Evolutionary conservation across 495 filamentous ascomycete genomes (phyloP).

Genomic region (Lasiosphaeris hirsuta): DNA sequence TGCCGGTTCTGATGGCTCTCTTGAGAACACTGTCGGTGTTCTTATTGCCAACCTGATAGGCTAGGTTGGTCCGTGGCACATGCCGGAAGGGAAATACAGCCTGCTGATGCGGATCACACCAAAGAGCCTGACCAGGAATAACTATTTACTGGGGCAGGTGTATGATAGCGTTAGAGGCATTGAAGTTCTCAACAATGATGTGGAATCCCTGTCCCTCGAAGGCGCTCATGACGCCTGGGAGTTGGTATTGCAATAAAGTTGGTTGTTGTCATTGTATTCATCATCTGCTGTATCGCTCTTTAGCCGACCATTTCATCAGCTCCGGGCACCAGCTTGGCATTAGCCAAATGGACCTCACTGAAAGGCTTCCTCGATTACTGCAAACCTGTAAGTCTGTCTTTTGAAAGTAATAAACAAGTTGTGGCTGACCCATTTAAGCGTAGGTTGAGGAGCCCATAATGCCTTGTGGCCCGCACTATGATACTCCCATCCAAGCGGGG

Average conservation of each 20-base stretch:
- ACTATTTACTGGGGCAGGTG: too few species aligned
- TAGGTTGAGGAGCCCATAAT: background rate
- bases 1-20: too few species aligned
- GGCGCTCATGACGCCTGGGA: background rate
- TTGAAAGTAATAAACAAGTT: background rate
- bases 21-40: too few species aligned
- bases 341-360: slow-evolving; percentile 12
- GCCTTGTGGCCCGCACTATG: background rate
- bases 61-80: too few species aligned
- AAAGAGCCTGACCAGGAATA: too few species aligned
- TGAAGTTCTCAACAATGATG: background rate
- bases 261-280: slow-evolving; percentile 5
- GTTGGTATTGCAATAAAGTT: background rate
- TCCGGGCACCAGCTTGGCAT: slow-evolving; percentile 6
- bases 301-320: slow-evolving; percentile 6
- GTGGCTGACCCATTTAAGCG: slow-evolving; percentile 2
- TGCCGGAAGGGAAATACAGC: too few species aligned
- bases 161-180: background rate
- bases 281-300: slow-evolving; percentile 2
- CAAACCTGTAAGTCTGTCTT: slow-evolving; percentile 10
- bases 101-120: too few species aligned
- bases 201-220: background rate
- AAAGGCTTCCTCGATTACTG: slow-evolving; percentile 14
- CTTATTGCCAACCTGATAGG: too few species aligned
- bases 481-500: slow-evolving; percentile 11